Evolutionary conservation across 192 early-diverging fungal species (phyloP).

Genomic region (Blastocladiella britannica): DNA sequence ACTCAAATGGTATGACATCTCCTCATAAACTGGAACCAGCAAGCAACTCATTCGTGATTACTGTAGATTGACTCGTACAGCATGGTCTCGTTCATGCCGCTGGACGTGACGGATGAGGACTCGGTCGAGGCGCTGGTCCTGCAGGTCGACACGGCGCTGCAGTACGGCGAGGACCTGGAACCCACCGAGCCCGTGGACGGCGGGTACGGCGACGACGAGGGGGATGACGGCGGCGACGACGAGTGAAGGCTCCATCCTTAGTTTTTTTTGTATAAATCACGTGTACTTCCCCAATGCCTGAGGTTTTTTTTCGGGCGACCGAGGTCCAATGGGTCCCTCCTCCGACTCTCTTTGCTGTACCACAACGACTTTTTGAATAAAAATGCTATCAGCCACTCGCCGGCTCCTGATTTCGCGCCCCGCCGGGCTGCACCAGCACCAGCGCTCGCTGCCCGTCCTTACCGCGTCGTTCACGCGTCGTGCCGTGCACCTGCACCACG

Average conservation of each 20-base stretch:
- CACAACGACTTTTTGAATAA: too few relatives aligned
- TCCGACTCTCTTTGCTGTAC: too few relatives aligned
- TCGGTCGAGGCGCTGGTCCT: slow-evolving; percentile 66
- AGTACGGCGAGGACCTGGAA: slow-evolving; percentile 94
- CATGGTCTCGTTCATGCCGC: slow-evolving; percentile 86
- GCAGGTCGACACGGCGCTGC: slow-evolving; percentile 81
- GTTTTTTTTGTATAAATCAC: too few relatives aligned
- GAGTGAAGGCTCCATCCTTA: too few relatives aligned
- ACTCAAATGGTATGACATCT: slow-evolving; percentile 45
- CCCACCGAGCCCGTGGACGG: slow-evolving; percentile 57
- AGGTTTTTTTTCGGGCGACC: too few relatives aligned
- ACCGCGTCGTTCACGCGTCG: not conserved
- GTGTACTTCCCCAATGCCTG: too few relatives aligned
- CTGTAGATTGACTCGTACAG: slow-evolving; percentile 78
- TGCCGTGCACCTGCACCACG: not conserved
- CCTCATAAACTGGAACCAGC: too few relatives aligned
- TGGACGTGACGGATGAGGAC: slow-evolving; percentile 88
- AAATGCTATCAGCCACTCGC: too few relatives aligned
- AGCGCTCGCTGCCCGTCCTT: not conserved
- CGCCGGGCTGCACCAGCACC: too few relatives aligned
- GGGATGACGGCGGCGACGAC: not conserved
- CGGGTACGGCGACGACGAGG: not conserved
- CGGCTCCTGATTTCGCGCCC: too few relatives aligned
- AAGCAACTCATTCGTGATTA: not conserved
- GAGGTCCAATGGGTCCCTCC: too few relatives aligned